phyloP scores from a whole-genome alignment of 192 early-diverging fungal genomes.

The Coemansia sp. region DNA sequence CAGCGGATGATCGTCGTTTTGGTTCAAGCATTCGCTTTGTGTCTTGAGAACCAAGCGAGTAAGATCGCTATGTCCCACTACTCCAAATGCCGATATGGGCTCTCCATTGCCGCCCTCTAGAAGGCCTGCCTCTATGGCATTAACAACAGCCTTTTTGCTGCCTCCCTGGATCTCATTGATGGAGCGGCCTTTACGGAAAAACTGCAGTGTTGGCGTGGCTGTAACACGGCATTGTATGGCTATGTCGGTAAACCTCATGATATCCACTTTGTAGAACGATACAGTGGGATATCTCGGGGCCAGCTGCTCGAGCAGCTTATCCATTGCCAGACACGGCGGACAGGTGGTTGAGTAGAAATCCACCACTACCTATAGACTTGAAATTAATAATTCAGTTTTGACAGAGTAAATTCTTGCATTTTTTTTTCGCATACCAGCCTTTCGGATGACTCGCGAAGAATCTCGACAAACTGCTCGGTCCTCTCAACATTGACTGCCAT shows the following conservation, averaged over 20 bases:
- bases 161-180: conserved; percentile 81
- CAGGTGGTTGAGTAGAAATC: conserved; percentile 49
- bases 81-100: conserved; percentile 40
- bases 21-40: conserved; percentile 84
- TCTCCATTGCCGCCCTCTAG: conserved; percentile 14
- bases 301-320: conserved; percentile 24
- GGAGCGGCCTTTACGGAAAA: conserved; percentile 73
- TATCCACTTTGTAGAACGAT: conserved; percentile 48
- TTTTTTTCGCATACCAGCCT: conserved; percentile 35
- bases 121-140: conserved; percentile 56
- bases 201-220: conserved; percentile 50
- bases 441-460: conserved; percentile 34
- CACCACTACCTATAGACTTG: conserved; percentile 33
- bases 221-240: conserved; percentile 39
- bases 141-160: conserved; percentile 66
- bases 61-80: conserved; percentile 59
- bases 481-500: conserved; percentile 46
- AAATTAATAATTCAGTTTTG: background rate
- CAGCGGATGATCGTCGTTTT: conserved; percentile 71
- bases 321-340: conserved; percentile 42
- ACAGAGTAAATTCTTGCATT: background rate
- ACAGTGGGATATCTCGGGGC: conserved; percentile 26
- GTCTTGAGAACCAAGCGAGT: conserved; percentile 63
- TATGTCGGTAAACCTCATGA: conserved; percentile 32
- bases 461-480: conserved; percentile 44